Base-by-base conservation (phyloP, 176 grass and related monocot genomes). In the Musa troglodytarum region DNA sequence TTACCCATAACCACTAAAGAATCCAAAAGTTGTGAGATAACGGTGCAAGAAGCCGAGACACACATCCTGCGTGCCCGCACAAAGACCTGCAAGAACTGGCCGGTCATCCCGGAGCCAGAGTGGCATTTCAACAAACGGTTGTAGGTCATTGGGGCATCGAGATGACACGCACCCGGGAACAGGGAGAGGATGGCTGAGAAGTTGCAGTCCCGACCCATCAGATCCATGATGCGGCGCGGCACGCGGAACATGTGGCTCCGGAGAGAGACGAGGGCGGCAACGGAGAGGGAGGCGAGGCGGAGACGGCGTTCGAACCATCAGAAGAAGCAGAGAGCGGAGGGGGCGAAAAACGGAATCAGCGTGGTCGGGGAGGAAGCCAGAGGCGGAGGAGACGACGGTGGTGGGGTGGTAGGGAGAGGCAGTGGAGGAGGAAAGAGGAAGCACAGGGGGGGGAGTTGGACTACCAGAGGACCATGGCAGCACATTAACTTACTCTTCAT, bases 91-190 rank as follows among this genome's bases (percentile, higher is more conserved):
- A 74, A 54, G 2, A 53, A 54, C 10, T 53, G 72, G 53, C 17
- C 53, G 23, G 15, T 29, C 53, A 74, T 58, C 72, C 72, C 72
- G 3, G 72, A 23, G 20, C 53, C 14, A 34, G 3, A 23, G 72
- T 54, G 57, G 72, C 72, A 74, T 74, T 74, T 56, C 23, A 56
- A 57, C 72, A 74, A 74, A n/a, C 72, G 58, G 23, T 23, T 74
- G 3, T 28, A 74, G 13, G 72, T 13, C 72, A 74, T 19, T 17
- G 53, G 12, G 6, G 53, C 24, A 19, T 56, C 72, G 0, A 24
- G 54, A 57, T 56, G 21, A n/a, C 15, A 17, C 15, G 66, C 15
- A 1, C 15, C 66, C 1, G 28, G 12, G 15, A 69, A 69, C 15
- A 10, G 29, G 2, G 66, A 69, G 2, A 69, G 66, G 4, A 50